Conservation (phyloP, 192 early-diverging fungal genomes). For the Haplosporangium gracile region DNA sequence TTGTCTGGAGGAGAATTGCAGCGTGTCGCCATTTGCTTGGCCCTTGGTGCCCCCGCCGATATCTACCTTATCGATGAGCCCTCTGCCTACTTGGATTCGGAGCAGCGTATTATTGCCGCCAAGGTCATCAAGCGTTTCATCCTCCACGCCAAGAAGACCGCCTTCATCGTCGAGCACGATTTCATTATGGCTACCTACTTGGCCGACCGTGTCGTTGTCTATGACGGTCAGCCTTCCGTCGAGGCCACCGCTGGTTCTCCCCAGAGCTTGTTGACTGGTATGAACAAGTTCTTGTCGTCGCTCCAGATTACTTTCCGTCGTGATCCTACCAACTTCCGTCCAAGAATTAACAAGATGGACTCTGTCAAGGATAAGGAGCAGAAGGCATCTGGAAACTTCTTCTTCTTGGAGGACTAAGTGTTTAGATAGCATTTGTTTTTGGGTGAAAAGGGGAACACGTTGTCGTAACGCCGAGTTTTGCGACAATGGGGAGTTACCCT, state of each 20-base stretch:
- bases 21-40: conserved; percentile 95
- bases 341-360: conserved; percentile 96
- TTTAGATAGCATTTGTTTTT: neutral
- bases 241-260: conserved; percentile 86
- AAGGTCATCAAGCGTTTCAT: conserved; percentile 99
- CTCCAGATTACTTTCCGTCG: conserved; percentile 97
- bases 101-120: conserved; percentile 98
- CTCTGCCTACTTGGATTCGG: conserved; percentile 97
- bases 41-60: conserved; percentile 91
- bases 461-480: neutral
- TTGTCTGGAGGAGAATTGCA: conserved; percentile 99
- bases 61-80: conserved; percentile 99
- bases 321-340: conserved; percentile 97
- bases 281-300: conserved; percentile 96
- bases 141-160: conserved; percentile 95
- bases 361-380: conserved; percentile 97
- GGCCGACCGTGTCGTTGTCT: conserved; percentile 96
- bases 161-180: conserved; percentile 99
- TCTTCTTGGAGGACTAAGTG: conserved; percentile 73
- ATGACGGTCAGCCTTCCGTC: conserved; percentile 91
- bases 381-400: conserved; percentile 80
- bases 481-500: neutral
- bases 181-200: conserved; percentile 99
- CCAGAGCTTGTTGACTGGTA: conserved; percentile 91
- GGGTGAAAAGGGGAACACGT: neutral